Base-by-base conservation (phyloP, 192 early-diverging fungal genomes). In the Coemansia sp. region DNA sequence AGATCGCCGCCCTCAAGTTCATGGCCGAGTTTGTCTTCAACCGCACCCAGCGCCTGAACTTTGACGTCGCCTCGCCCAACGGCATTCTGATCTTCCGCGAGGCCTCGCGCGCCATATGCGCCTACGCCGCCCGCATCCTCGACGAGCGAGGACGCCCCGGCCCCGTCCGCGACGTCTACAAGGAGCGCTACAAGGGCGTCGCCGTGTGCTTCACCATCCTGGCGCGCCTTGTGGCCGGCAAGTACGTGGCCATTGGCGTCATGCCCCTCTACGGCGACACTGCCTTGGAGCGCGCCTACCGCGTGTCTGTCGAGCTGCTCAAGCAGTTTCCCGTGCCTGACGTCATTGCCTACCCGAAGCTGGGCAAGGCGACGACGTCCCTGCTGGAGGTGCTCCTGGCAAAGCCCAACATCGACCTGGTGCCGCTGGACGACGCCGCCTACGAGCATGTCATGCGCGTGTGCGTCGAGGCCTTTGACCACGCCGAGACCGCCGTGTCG, bases 221-320 rank as follows among this genome's bases (percentile, higher is more conserved):
- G 63, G 85, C 85, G 45, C 85, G 85, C 5, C 84, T 91, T 21
- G 69, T 95, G 2, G 77, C 86, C 5, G 95, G 95, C 63, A 86
- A 88, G 60, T 97, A 95, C 72, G 92, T 95, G 44, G 92, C 91
- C 41, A 94, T 97, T 81, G 94, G 94, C n/a, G 92, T 95, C 37
- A 93, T 95, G 81, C 88, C 88, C 58, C 82, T 97, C 31, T 97
- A 97, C 66, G 87, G 88, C 48, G 94, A 96, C 74, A 87, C 85
- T 15, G 90, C 94, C 19, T 76, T 95, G 42, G 88, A 89, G 58
- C 77, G 84, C 34, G 90, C 90, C 4, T 75, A 93, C 44, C 71
- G 78, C 8, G 78, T 88, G 9, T 72, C 88, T 21, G 90, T 91
- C 67, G 86, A 87, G 62, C 75, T 96, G 61, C 89, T 94, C 77